phyloP scores from a whole-genome alignment of 495 filamentous ascomycete species.

The Trichoderma asperelloides region DNA sequence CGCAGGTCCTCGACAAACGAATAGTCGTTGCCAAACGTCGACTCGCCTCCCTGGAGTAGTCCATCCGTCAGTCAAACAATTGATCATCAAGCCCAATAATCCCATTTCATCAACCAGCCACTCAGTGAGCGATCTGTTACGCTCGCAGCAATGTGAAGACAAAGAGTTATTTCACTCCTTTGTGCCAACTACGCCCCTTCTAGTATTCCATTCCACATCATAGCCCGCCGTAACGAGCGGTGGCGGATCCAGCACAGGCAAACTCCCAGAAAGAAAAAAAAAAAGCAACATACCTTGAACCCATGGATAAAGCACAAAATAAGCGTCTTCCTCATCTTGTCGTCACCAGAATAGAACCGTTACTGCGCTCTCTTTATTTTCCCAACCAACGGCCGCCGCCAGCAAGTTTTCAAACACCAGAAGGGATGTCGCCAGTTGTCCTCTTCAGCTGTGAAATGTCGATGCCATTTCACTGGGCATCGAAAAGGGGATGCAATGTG shows the following conservation, averaged over 20 bases:
- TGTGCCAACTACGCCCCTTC: neutral
- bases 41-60: conserved; percentile 62
- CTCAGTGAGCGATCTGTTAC: too few species aligned
- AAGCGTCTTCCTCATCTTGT: conserved; percentile 77
- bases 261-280: neutral
- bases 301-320: conserved; percentile 92
- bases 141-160: too few species aligned
- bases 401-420: neutral
- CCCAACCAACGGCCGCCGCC: neutral
- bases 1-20: conserved; percentile 68
- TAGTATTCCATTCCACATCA: neutral
- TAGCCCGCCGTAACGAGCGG: neutral
- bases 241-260: neutral
- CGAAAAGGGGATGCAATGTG: neutral
- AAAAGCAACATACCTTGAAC: conserved; percentile 66
- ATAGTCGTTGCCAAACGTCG: conserved; percentile 63
- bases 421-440: neutral
- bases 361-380: neutral
- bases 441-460: neutral
- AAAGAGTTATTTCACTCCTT: too few species aligned
- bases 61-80: neutral
- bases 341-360: neutral
- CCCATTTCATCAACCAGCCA: neutral
- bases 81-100: conserved; percentile 9
- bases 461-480: neutral